A percentile compares a stretch with the other conserved stretches of the same genome.
Conservation (phyloP, 148 eudicot species). For the Silene conica region DNA sequence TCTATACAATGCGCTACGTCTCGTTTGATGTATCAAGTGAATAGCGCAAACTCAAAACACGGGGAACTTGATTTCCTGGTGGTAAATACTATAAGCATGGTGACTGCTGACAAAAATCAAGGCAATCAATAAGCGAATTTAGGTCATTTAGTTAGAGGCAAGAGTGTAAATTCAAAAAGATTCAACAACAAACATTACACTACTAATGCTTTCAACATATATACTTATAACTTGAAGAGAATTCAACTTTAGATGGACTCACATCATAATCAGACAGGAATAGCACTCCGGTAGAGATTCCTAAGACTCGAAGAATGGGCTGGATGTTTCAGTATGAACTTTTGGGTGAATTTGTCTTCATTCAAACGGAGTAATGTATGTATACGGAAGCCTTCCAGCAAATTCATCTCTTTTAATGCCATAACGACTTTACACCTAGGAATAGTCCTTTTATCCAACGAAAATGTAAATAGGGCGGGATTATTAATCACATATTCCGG, state of each 20-base stretch:
- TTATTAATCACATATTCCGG: no score
- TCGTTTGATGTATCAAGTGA: no score
- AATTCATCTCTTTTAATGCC: slow-evolving; percentile 10
- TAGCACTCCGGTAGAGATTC: slow-evolving; percentile 2
- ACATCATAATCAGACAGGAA: slow-evolving; percentile 1
- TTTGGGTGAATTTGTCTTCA: slow-evolving; percentile 7
- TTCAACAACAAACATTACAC: not conserved
- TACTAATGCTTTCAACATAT: slow-evolving; percentile 1
- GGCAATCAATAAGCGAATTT: not conserved
- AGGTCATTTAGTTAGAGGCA: no score
- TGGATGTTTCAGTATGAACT: slow-evolving; percentile 7
- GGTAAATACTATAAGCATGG: no score
- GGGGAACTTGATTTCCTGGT: no score
- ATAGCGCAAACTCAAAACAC: no score
- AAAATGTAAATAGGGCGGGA: not conserved
- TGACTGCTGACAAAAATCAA: not conserved
- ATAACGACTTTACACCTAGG: slow-evolving; percentile 22
- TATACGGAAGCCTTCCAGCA: not conserved
- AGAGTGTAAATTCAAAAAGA: not conserved
- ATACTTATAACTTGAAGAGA: no score
- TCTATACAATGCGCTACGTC: no score
- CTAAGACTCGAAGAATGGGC: not conserved
- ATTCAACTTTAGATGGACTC: not conserved
- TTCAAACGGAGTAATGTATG: not conserved
- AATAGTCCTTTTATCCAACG: slow-evolving; percentile 18